These are phyloP conservation scores for Carallia pectinifolia DNA, from an alignment of 345 rosid species.

Conservation along the genomic window DNA sequence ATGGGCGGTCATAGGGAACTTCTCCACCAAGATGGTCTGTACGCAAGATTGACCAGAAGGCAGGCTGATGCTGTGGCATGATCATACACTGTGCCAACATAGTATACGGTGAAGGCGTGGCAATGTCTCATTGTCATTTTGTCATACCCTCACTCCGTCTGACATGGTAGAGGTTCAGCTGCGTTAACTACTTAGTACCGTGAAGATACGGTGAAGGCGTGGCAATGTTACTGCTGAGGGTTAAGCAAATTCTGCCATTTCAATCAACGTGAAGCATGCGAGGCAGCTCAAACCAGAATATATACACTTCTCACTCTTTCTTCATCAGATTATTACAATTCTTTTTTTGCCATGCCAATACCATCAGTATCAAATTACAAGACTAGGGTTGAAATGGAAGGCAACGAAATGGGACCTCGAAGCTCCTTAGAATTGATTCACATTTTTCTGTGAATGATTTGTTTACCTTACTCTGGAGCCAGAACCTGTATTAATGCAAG, in stretches of 20 bases:
- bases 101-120: no score
- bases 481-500: no score
- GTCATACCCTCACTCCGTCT: neutral
- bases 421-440: no score
- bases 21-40: slow-evolving; percentile 65
- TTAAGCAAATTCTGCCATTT: neutral
- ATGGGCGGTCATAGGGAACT: slow-evolving; percentile 84
- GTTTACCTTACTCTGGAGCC: no score
- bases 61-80: slow-evolving; percentile 85
- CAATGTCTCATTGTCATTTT: neutral
- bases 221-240: neutral
- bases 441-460: no score
- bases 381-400: no score
- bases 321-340: neutral
- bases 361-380: neutral
- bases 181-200: neutral
- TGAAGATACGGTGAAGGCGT: neutral
- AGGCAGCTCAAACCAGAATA: neutral
- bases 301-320: neutral
- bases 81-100: slow-evolving; percentile 13
- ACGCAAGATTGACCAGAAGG: slow-evolving; percentile 75
- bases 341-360: neutral
- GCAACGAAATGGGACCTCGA: no score
- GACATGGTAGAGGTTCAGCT: neutral
- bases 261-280: neutral